Evolutionary conservation across 2,329 filamentous ascomycete genomes (phyloP).

Genomic region (Colletotrichum sp.): DNA sequence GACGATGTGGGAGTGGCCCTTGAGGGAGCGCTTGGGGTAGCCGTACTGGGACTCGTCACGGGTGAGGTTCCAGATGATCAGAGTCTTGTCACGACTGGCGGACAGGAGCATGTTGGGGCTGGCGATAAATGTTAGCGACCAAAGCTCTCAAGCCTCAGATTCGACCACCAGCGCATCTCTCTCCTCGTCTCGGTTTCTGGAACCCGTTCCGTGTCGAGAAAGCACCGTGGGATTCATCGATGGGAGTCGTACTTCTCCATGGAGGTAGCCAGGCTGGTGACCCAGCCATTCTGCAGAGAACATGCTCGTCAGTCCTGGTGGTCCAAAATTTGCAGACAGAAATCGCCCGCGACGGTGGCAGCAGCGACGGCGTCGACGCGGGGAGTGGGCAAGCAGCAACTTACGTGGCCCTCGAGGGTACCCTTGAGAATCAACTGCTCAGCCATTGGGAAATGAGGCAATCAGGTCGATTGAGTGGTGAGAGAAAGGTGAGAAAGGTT

Average conservation of each 20-base stretch:
- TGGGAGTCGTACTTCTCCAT: constrained; percentile 84
- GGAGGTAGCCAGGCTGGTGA: constrained; percentile 97
- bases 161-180: constrained; percentile 16
- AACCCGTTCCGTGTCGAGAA: neutral
- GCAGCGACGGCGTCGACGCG: constrained; percentile 25
- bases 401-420: constrained; percentile 95
- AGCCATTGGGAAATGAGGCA: constrained; percentile 68
- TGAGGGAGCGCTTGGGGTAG: constrained; percentile 98
- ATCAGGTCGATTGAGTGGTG: constrained; percentile 44
- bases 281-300: constrained; percentile 81
- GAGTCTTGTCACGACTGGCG: constrained; percentile 94
- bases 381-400: constrained; percentile 37
- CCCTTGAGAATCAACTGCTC: constrained; percentile 96
- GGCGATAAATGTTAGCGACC: constrained; percentile 31
- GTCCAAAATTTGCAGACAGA: neutral
- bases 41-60: constrained; percentile 98
- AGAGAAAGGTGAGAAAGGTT: constrained; percentile 33
- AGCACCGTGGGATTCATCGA: constrained; percentile 9
- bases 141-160: constrained; percentile 10
- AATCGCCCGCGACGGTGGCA: neutral
- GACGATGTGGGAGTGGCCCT: constrained; percentile 99
- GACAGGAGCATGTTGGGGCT: constrained; percentile 99
- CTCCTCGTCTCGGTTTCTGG: constrained; percentile 14
- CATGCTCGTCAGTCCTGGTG: constrained; percentile 21
- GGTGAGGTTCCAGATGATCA: constrained; percentile 99